Conservation (phyloP, 345 rosid genomes). For the Brassica carinata region DNA sequence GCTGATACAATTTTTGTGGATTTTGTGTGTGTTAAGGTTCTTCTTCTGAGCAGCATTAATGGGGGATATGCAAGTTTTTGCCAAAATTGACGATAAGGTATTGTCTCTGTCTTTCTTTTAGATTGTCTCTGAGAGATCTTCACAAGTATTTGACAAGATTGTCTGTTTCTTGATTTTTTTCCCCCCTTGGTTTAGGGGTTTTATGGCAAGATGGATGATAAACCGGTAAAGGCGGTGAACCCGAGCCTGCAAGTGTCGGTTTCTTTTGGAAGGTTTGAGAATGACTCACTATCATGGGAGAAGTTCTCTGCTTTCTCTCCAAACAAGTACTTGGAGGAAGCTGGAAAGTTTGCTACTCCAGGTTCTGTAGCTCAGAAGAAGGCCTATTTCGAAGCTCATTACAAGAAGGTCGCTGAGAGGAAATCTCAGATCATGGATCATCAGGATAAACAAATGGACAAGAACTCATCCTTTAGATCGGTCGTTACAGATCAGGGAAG, state of each 20-base stretch:
- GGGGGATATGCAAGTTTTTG: slow-evolving; percentile 53
- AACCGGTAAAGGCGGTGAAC: slow-evolving; percentile 43
- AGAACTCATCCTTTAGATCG: slow-evolving; percentile 32
- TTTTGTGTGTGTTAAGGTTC: slow-evolving; percentile 35
- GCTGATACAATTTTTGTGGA: not conserved
- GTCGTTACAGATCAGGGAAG: slow-evolving; percentile 37
- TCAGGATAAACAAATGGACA: slow-evolving; percentile 60
- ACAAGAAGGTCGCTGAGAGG: slow-evolving; percentile 70
- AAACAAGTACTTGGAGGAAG: slow-evolving; percentile 94
- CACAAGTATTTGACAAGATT: slow-evolving; percentile 3
- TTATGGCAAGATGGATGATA: slow-evolving; percentile 35
- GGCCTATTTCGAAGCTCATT: slow-evolving; percentile 96
- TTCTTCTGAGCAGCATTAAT: slow-evolving; percentile 41
- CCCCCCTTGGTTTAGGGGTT: slow-evolving; percentile 19
- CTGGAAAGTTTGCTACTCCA: slow-evolving; percentile 88
- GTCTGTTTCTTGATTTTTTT: slow-evolving; percentile 21
- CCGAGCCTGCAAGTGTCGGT: slow-evolving; percentile 74
- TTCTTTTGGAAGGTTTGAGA: slow-evolving; percentile 55
- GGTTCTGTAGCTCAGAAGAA: slow-evolving; percentile 94
- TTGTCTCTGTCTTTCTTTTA: not conserved
- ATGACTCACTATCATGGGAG: slow-evolving; percentile 78
- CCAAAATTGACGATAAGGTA: slow-evolving; percentile 59
- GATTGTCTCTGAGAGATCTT: not conserved
- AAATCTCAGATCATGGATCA: slow-evolving; percentile 47
- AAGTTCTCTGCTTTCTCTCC: slow-evolving; percentile 75